phyloP scores from a whole-genome alignment of 495 filamentous ascomycete genomes.

The Penicillium bovifimosum region DNA sequence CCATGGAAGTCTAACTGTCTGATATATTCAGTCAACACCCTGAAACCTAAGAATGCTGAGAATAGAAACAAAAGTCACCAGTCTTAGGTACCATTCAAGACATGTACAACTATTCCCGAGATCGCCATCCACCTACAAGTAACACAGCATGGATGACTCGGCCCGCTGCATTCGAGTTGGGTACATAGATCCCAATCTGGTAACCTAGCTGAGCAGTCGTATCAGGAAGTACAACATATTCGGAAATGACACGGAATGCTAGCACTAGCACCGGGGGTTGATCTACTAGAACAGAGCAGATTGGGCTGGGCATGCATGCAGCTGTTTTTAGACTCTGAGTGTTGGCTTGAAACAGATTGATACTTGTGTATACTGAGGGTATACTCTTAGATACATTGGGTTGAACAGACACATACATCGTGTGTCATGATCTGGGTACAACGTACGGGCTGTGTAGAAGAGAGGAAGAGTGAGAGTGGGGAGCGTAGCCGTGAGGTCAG shows the following conservation, averaged over 20 bases:
- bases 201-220: conserved; percentile 3
- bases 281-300: conserved; percentile 6
- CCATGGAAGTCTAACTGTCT: neutral
- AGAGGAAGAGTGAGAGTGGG: neutral
- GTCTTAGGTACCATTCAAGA: neutral
- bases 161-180: conserved; percentile 20
- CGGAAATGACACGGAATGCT: neutral
- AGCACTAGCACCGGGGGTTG: conserved; percentile 10
- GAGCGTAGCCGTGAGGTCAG: neutral
- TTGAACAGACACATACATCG: conserved; percentile 9
- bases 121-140: neutral
- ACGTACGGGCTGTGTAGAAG: too few relatives aligned
- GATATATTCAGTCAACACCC: neutral
- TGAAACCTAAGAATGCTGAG: neutral
- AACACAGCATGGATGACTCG: conserved; percentile 19
- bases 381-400: neutral
- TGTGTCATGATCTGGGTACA: neutral
- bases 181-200: conserved; percentile 13
- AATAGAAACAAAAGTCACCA: neutral
- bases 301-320: conserved; percentile 17
- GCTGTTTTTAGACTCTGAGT: conserved; percentile 11
- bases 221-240: conserved; percentile 12
- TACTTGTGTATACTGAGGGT: neutral
- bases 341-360: neutral
- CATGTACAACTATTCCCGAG: neutral